Conservation (phyloP, 2,329 filamentous ascomycete species). For the Fusarium neocosmosporiellum region DNA sequence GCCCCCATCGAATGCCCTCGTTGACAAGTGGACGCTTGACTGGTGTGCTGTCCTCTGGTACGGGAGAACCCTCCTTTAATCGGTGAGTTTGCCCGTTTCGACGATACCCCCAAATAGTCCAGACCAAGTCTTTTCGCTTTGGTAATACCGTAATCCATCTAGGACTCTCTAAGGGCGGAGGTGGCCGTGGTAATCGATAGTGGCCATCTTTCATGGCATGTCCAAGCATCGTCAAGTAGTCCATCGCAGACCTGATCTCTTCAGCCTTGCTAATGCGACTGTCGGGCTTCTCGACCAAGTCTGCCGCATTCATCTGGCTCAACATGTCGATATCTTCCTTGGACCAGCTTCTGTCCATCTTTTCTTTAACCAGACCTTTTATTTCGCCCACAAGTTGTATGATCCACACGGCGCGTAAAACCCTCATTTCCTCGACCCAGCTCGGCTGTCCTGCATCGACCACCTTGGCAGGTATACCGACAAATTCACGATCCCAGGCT, state of each 20-base stretch:
- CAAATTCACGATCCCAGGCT: conserved; percentile 20
- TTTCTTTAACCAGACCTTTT: neutral
- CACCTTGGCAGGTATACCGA: conserved; percentile 5
- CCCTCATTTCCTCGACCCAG: conserved; percentile 43
- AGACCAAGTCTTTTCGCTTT: neutral
- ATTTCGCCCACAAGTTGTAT: conserved; percentile 30
- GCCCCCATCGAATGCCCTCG: conserved; percentile 4
- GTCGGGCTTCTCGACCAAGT: neutral
- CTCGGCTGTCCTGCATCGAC: conserved; percentile 24
- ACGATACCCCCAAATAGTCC: neutral
- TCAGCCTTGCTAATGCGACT: neutral
- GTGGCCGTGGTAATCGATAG: conserved; percentile 18
- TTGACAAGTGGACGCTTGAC: neutral
- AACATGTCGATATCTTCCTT: conserved; percentile 14
- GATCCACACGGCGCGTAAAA: conserved; percentile 31
- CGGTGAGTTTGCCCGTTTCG: neutral
- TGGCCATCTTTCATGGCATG: conserved; percentile 3
- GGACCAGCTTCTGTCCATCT: neutral
- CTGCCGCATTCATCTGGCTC: neutral
- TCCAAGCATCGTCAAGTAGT: conserved; percentile 10
- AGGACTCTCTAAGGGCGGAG: neutral
- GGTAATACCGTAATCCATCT: conserved; percentile 22
- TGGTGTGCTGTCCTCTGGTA: neutral
- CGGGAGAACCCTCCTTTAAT: neutral
- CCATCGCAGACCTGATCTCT: conserved; percentile 14